Evolutionary conservation across 2,329 filamentous ascomycete genomes (phyloP).

Genomic region (Fusarium euwallaceae): DNA sequence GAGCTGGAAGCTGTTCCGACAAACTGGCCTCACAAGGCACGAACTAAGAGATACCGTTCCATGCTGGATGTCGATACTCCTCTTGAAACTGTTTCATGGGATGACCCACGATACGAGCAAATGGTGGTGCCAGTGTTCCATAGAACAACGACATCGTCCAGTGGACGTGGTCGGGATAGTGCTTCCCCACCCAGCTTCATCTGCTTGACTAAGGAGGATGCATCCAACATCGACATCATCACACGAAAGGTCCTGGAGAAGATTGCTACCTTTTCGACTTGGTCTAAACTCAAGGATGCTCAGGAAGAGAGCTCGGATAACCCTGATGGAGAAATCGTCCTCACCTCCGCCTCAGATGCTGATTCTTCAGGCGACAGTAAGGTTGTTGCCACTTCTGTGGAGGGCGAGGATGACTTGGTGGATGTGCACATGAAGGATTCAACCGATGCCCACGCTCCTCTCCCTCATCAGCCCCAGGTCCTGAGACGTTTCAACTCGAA

Average conservation of each 20-base stretch:
- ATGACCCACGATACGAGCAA: constrained; percentile 72
- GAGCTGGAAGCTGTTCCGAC: constrained; percentile 85
- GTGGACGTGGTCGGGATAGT: constrained; percentile 49
- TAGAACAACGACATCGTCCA: constrained; percentile 57
- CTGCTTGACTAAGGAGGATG: constrained; percentile 79
- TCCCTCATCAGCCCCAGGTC: constrained; percentile 43
- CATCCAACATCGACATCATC: constrained; percentile 75
- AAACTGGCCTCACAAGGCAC: constrained; percentile 74
- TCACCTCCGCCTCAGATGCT: constrained; percentile 73
- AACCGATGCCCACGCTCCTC: constrained; percentile 48
- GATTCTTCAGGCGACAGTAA: constrained; percentile 78
- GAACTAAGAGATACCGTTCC: constrained; percentile 62
- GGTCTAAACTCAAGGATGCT: constrained; percentile 70
- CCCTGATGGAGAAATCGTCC: constrained; percentile 76
- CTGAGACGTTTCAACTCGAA: constrained; percentile 63
- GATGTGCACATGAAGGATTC: constrained; percentile 87
- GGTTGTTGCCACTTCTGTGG: constrained; percentile 82
- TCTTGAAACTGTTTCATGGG: constrained; percentile 60
- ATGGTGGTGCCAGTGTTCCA: constrained; percentile 81
- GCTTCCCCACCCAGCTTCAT: constrained; percentile 75
- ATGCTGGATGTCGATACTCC: constrained; percentile 63
- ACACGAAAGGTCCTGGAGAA: constrained; percentile 84
- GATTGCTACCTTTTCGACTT: constrained; percentile 81
- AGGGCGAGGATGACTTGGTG: constrained; percentile 91
- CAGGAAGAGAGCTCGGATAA: constrained; percentile 64